Percentiles rank a stretch among this genome's conserved stretches.
Evolutionary conservation across 306 rosid genomes (phyloP).

Genomic region (Gillenia trifoliata): DNA sequence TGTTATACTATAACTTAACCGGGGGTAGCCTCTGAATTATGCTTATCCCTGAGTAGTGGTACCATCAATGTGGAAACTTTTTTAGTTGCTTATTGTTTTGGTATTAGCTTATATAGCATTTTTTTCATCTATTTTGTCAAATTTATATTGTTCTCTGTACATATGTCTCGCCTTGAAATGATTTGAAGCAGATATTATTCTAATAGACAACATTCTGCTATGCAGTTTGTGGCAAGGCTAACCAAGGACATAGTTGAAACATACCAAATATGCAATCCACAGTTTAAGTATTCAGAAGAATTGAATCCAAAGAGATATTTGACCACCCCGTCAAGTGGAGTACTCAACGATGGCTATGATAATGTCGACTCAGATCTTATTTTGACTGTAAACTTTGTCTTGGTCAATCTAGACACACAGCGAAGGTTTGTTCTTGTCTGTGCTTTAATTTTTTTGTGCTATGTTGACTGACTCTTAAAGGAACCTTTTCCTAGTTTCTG

Average conservation of each 20-base stretch:
- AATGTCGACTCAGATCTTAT: slow-evolving; percentile 92
- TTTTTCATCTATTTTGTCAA: neutral
- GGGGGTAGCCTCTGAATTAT: neutral
- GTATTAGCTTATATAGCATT: neutral
- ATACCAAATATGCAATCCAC: slow-evolving; percentile 83
- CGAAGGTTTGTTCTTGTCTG: slow-evolving; percentile 58
- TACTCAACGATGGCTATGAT: slow-evolving; percentile 89
- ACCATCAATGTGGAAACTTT: neutral
- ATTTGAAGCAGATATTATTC: slow-evolving; percentile 8
- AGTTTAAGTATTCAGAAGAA: slow-evolving; percentile 89
- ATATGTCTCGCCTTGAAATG: slow-evolving; percentile 1
- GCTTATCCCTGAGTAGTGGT: neutral
- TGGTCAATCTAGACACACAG: slow-evolving; percentile 59
- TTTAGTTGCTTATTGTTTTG: neutral
- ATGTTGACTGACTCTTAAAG: neutral
- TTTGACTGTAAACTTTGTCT: slow-evolving; percentile 71
- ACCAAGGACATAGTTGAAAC: slow-evolving; percentile 90
- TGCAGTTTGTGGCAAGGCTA: slow-evolving; percentile 84
- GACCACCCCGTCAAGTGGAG: slow-evolving; percentile 90
- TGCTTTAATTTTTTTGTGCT: neutral
- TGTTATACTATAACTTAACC: neutral
- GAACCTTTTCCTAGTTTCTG: neutral
- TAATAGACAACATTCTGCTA: slow-evolving; percentile 36
- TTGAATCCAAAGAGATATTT: slow-evolving; percentile 87
- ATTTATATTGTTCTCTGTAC: neutral